Evolutionary conservation across 225 moss, liverwort and hornwort genomes (phyloP).

Genomic region (Bryum argenteum): DNA sequence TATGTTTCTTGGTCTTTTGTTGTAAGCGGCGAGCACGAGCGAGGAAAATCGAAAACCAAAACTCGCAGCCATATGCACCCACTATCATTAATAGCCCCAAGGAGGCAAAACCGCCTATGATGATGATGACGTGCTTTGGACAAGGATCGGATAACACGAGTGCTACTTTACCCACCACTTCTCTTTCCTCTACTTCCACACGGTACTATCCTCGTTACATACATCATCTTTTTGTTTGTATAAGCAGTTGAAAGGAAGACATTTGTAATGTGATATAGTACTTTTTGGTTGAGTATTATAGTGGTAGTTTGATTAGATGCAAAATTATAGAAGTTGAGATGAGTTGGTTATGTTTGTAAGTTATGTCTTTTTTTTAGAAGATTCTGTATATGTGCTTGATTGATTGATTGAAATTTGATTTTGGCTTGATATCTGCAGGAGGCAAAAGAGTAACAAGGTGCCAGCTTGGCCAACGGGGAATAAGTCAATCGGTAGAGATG

Average conservation of each 20-base stretch:
- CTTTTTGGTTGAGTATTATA: too few relatives aligned
- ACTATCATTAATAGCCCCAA: constrained; percentile 11
- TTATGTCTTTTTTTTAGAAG: too few relatives aligned
- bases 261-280: too few relatives aligned
- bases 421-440: constrained; percentile 3
- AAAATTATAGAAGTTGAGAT: too few relatives aligned
- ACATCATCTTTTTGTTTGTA: too few relatives aligned
- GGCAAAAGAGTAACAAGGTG: constrained; percentile 29
- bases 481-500: constrained; percentile 35
- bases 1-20: not conserved
- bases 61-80: constrained; percentile 22
- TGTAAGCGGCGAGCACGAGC: constrained; percentile 12
- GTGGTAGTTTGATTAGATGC: too few relatives aligned
- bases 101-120: constrained; percentile 17
- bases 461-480: constrained; percentile 36
- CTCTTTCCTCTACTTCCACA: constrained; percentile 14
- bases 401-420: not conserved
- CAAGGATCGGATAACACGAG: not conserved
- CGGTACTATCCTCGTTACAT: constrained; percentile 16
- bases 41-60: constrained; percentile 37
- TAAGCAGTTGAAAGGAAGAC: too few relatives aligned
- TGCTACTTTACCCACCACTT: constrained; percentile 1
- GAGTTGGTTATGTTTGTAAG: too few relatives aligned
- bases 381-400: too few relatives aligned
- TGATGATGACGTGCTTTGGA: constrained; percentile 25